A percentile compares a stretch with the other conserved stretches of the same genome.
These are phyloP conservation scores for Pichia rugopelliculosa DNA, from an alignment of 805 yeast species.

Conservation along the genomic window DNA sequence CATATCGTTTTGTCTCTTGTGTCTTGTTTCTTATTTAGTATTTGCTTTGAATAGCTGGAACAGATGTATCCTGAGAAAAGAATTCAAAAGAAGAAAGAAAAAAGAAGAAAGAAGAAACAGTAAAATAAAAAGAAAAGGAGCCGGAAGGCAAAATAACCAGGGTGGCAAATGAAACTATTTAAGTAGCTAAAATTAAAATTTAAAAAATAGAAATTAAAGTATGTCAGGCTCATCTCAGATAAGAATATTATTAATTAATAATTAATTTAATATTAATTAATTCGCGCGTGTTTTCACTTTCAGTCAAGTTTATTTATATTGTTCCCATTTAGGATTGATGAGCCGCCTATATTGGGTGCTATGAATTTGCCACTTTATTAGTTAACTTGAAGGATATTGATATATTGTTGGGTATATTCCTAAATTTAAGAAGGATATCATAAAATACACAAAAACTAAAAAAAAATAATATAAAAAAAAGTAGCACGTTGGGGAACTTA, in stretches of 20 bases:
- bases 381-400: too few species aligned
- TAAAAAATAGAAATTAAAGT: neutral
- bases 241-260: too few species aligned
- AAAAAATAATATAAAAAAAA: neutral
- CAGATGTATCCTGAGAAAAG: neutral
- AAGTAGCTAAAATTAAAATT: neutral
- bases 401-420: neutral
- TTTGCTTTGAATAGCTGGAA: neutral
- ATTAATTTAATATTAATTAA: too few species aligned
- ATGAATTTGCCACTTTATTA: neutral
- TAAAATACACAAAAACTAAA: neutral
- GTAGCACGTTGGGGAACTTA: slow-evolving; percentile 6
- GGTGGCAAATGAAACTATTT: neutral
- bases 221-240: neutral
- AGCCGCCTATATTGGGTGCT: neutral
- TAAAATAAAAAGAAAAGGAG: neutral
- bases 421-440: neutral
- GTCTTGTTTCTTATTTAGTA: too few species aligned
- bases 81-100: neutral
- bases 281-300: neutral
- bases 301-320: too few species aligned
- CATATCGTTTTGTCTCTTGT: neutral
- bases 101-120: neutral
- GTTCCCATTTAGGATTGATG: too few species aligned
- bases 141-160: neutral